Evolutionary conservation across 495 filamentous ascomycete genomes (phyloP).

Genomic region (Neurospora tetraspora): DNA sequence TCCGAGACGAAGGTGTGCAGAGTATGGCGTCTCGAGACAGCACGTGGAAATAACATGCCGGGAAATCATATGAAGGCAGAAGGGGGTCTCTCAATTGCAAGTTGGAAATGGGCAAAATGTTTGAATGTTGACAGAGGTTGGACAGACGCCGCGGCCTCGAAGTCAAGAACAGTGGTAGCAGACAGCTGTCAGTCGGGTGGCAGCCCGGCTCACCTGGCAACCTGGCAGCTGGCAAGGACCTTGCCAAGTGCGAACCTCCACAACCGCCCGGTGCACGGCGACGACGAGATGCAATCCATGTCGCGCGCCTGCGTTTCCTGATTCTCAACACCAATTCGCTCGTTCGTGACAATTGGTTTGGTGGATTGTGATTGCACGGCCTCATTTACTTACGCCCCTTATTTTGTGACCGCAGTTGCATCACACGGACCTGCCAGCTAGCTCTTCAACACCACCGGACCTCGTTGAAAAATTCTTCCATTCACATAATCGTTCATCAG

Average conservation of each 20-base stretch:
- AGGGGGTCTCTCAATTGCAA: neutral
- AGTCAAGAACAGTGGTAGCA: neutral
- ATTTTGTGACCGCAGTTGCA: neutral
- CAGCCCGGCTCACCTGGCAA: neutral
- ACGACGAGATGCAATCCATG: neutral
- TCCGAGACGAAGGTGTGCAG: neutral
- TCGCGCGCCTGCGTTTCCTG: neutral
- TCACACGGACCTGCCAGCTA: neutral
- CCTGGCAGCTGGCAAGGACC: neutral
- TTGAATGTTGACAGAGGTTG: neutral
- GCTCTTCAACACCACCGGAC: neutral
- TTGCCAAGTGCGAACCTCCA: neutral
- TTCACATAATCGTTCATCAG: neutral
- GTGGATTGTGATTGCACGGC: neutral
- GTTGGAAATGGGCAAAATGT: neutral
- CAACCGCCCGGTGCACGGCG: neutral
- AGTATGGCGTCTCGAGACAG: neutral
- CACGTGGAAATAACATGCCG: neutral
- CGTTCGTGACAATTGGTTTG: neutral
- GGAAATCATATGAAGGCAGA: neutral
- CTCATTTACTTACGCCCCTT: neutral
- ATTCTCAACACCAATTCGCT: neutral
- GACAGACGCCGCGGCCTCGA: neutral
- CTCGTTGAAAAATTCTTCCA: neutral
- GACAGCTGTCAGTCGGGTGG: neutral